These are phyloP conservation scores for Endocladia muricata DNA, from an alignment of 31 red algal species.

Conservation along the genomic window DNA sequence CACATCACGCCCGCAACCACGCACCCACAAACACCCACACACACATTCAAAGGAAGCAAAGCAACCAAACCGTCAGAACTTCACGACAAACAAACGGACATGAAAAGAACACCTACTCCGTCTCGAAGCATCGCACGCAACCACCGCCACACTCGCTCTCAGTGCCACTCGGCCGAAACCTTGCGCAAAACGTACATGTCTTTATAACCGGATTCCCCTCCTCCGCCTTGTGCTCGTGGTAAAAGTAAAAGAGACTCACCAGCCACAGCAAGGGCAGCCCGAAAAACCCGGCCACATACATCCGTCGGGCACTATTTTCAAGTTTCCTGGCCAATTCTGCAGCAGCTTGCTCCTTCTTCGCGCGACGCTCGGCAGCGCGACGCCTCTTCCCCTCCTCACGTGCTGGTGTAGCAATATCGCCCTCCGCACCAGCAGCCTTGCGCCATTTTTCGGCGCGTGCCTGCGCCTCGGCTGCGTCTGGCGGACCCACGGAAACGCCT, in stretches of 20 bases:
- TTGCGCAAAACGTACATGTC: conserved; percentile 34
- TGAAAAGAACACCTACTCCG: no score
- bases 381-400: conserved; percentile 13
- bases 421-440: background rate
- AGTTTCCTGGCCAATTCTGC: conserved; percentile 11
- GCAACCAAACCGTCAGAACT: no score
- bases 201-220: conserved; percentile 58
- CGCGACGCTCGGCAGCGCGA: background rate
- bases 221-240: conserved; percentile 41
- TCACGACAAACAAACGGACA: no score
- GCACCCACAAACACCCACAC: no score
- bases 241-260: conserved; percentile 59
- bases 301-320: conserved; percentile 52
- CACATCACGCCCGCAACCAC: no score
- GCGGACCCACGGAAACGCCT: background rate
- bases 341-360: conserved; percentile 8
- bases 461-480: background rate
- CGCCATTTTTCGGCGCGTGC: conserved; percentile 31
- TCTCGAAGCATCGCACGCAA: no score
- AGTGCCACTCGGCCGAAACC: background rate
- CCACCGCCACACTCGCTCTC: no score
- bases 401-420: background rate
- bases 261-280: conserved; percentile 59
- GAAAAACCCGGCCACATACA: conserved; percentile 59
- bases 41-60: no score